Percentiles rank a stretch among this genome's conserved stretches.
phyloP scores from a whole-genome alignment of 495 filamentous ascomycete species.

The Neurospora hispaniola region DNA sequence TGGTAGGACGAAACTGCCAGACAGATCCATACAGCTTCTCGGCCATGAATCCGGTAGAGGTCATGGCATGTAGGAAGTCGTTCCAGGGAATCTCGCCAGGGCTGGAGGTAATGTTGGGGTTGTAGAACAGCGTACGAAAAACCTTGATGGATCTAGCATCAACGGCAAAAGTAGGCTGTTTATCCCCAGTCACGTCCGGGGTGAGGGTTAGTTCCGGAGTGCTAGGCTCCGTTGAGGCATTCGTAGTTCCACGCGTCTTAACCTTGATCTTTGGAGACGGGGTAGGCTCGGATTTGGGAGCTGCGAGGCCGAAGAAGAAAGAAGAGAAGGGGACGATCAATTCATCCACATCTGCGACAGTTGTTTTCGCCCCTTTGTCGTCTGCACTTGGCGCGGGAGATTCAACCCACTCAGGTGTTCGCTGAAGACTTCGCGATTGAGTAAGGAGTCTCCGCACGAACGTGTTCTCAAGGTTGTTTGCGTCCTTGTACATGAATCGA shows the following conservation, averaged over 20 bases:
- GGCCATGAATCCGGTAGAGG: conserved; percentile 30
- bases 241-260: conserved; percentile 31
- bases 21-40: conserved; percentile 44
- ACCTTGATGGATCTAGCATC: conserved; percentile 27
- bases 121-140: conserved; percentile 17
- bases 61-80: conserved; percentile 45
- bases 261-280: conserved; percentile 20
- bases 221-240: background rate
- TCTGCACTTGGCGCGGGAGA: conserved; percentile 8
- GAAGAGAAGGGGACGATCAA: conserved; percentile 13
- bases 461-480: conserved; percentile 5
- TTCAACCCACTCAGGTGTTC: conserved; percentile 42
- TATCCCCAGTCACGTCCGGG: background rate
- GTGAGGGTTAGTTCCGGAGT: background rate
- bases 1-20: conserved; percentile 39
- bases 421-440: conserved; percentile 26
- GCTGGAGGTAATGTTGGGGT: conserved; percentile 6
- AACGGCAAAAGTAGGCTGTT: conserved; percentile 27
- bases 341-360: conserved; percentile 1
- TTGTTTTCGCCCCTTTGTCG: background rate
- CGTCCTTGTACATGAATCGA: conserved; percentile 2
- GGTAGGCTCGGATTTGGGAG: background rate
- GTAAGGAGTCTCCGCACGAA: conserved; percentile 19
- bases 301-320: conserved; percentile 2
- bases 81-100: conserved; percentile 38